phyloP scores from a whole-genome alignment of 2,329 filamentous ascomycete species.

The Calonectria pauciramosa region DNA sequence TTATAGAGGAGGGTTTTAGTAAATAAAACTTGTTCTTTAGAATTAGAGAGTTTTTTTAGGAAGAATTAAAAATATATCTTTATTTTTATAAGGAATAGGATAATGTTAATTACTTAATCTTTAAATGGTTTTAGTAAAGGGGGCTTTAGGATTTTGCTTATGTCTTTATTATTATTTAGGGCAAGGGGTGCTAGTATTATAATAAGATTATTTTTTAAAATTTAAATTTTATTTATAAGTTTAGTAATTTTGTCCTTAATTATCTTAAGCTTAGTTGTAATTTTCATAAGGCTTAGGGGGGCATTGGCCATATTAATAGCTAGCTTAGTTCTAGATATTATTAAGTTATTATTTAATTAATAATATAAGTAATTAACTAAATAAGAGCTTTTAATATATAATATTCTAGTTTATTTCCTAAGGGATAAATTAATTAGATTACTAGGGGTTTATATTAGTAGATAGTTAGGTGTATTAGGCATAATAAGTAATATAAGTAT shows the following conservation, averaged over 20 bases:
- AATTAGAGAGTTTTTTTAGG: not conserved
- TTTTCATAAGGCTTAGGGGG: not conserved
- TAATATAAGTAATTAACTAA: not conserved
- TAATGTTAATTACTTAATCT: not conserved
- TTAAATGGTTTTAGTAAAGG: not conserved
- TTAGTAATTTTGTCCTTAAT: no score
- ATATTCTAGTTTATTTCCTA: not conserved
- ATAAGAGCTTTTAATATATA: not conserved
- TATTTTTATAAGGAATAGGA: not conserved
- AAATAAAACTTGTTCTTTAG: not conserved
- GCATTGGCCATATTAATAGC: not conserved
- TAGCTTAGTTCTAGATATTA: not conserved
- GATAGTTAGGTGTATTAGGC: not conserved
- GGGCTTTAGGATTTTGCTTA: not conserved
- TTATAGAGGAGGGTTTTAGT: not conserved
- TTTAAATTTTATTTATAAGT: no score
- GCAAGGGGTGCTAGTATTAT: no score
- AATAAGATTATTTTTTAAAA: no score
- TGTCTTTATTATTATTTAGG: not conserved
- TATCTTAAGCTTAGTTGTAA: not conserved
- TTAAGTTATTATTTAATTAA: not conserved
- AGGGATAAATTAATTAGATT: no score
- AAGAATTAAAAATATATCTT: not conserved
- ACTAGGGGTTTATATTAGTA: no score
- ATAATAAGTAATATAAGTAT: not conserved